A percentile compares a stretch with the other conserved stretches of the same genome.
Evolutionary conservation across 192 early-diverging fungal species (phyloP).

Genomic region (Linnemannia zychae): DNA sequence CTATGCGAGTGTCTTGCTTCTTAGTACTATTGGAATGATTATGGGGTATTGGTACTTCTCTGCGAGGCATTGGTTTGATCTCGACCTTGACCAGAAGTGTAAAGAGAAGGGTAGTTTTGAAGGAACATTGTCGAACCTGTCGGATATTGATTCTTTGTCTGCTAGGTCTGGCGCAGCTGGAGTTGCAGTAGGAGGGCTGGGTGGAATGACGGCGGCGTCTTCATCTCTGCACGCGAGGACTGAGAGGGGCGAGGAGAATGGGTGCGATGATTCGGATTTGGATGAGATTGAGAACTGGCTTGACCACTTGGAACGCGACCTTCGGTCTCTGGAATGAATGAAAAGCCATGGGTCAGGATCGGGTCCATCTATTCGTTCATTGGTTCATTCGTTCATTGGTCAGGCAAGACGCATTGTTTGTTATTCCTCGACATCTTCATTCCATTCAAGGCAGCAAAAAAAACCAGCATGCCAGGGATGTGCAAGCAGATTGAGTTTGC

Average conservation of each 20-base stretch:
- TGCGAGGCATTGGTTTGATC: constrained; percentile 31
- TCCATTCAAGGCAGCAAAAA: no score
- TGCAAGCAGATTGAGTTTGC: no score
- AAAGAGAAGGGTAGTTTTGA: neutral
- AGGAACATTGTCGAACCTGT: no score
- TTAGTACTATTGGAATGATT: constrained; percentile 9
- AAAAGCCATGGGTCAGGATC: neutral
- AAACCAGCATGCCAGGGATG: no score
- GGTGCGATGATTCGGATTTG: constrained; percentile 21
- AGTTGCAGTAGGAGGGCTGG: neutral
- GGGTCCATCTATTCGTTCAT: neutral
- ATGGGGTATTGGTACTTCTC: constrained; percentile 41
- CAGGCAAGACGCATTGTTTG: neutral
- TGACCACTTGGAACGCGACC: constrained; percentile 34
- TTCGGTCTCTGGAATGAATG: constrained; percentile 10
- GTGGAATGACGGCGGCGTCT: neutral
- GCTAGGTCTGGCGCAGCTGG: neutral
- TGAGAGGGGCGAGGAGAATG: neutral
- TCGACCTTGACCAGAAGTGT: neutral
- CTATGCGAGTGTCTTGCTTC: constrained; percentile 46
- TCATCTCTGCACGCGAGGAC: neutral
- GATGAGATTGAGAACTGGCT: constrained; percentile 53
- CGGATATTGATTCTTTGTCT: no score
- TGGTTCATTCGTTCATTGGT: neutral
- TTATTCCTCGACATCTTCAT: neutral